These are phyloP conservation scores for Chlorella sp. DNA, from an alignment of 139 green algal species.

Conservation along the genomic window DNA sequence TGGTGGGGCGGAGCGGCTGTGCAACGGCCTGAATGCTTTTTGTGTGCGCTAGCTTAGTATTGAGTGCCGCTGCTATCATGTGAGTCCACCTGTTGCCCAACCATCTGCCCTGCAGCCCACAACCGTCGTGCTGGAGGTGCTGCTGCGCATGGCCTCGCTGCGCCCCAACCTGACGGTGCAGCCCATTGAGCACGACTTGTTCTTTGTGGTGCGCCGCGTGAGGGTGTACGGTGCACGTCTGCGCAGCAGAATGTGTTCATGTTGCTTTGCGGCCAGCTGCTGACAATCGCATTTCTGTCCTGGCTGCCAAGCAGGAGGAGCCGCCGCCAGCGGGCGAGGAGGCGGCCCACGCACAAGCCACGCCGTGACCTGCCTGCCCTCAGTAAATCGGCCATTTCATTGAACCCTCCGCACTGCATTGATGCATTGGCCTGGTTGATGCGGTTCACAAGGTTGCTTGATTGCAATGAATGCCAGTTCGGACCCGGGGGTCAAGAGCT, in stretches of 20 bases:
- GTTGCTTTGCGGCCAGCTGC: too few species aligned
- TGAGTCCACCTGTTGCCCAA: background rate
- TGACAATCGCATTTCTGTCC: too few species aligned
- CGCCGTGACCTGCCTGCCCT: background rate
- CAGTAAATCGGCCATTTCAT: too few species aligned
- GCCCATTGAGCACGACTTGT: conserved; percentile 15
- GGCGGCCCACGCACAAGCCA: background rate
- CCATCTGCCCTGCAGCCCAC: background rate
- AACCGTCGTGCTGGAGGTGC: conserved; percentile 1
- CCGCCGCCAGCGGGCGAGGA: background rate
- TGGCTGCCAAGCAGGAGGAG: conserved; percentile 1
- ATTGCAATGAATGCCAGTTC: background rate
- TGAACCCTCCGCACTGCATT: too few species aligned
- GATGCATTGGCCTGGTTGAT: too few species aligned
- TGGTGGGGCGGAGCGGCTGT: background rate
- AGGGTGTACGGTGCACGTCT: too few species aligned
- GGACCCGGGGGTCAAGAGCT: background rate
- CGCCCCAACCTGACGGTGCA: background rate
- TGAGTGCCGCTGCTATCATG: background rate
- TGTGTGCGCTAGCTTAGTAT: too few species aligned
- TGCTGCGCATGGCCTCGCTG: conserved; percentile 1
- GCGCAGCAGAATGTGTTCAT: too few species aligned
- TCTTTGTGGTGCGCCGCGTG: conserved; percentile 10
- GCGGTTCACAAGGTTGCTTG: background rate
- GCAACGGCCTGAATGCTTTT: background rate